Conservation (phyloP, 2,329 filamentous ascomycete species). For the Colletotrichum sp. region DNA sequence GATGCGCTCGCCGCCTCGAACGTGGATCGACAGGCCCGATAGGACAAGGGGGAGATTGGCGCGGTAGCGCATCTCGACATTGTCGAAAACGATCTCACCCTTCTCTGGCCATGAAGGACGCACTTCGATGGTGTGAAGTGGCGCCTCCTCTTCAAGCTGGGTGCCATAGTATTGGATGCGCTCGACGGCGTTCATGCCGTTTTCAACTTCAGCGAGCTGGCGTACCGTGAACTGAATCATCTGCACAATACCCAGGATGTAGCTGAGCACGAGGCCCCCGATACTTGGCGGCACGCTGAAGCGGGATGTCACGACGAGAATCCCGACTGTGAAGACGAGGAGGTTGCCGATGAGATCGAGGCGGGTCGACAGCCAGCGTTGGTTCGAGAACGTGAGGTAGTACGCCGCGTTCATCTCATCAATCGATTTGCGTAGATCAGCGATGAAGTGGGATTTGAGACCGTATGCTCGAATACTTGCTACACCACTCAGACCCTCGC, state of each 20-base stretch:
- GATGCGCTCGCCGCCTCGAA: slow-evolving; percentile 77
- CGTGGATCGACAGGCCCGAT: slow-evolving; percentile 71
- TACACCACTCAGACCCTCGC: slow-evolving; percentile 83
- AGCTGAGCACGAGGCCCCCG: slow-evolving; percentile 85
- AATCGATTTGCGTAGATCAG: slow-evolving; percentile 72
- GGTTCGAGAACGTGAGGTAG: slow-evolving; percentile 93
- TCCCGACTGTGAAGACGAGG: slow-evolving; percentile 86
- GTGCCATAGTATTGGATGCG: slow-evolving; percentile 89
- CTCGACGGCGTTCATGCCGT: slow-evolving; percentile 97
- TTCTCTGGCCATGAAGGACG: slow-evolving; percentile 81
- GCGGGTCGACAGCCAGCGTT: slow-evolving; percentile 88
- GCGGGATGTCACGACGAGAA: slow-evolving; percentile 89
- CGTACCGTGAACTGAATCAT: slow-evolving; percentile 96
- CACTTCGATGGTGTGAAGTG: slow-evolving; percentile 76
- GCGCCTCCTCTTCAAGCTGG: slow-evolving; percentile 86
- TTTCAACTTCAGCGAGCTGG: slow-evolving; percentile 94
- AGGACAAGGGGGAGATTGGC: slow-evolving; percentile 74
- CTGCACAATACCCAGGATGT: slow-evolving; percentile 91
- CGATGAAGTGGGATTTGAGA: slow-evolving; percentile 74
- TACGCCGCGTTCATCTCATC: slow-evolving; percentile 95
- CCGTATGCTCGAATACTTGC: slow-evolving; percentile 91
- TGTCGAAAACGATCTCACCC: slow-evolving; percentile 78
- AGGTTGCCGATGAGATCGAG: slow-evolving; percentile 84
- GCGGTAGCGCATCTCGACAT: slow-evolving; percentile 82
- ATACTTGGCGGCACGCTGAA: slow-evolving; percentile 87